phyloP scores from a whole-genome alignment of 306 rosid genomes.

The Styphnolobium japonicum region DNA sequence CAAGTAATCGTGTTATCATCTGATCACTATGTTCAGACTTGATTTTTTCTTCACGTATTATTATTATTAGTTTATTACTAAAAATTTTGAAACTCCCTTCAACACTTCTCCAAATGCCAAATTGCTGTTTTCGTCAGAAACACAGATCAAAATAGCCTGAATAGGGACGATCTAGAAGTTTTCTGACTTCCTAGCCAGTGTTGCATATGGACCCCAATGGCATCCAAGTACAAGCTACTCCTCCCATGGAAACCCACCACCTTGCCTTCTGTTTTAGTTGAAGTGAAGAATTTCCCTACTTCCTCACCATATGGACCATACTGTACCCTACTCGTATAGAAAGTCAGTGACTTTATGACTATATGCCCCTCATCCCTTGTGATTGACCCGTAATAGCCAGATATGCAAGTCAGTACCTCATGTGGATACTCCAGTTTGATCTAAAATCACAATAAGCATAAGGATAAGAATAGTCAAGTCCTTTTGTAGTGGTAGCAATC shows the following conservation, averaged over 20 bases:
- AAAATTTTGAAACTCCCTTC: slow-evolving; percentile 6
- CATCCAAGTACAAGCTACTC: slow-evolving; percentile 81
- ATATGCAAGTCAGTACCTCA: slow-evolving; percentile 69
- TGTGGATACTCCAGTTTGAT: slow-evolving; percentile 79
- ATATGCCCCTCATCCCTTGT: slow-evolving; percentile 43
- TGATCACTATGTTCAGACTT: not conserved
- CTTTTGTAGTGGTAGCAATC: not conserved
- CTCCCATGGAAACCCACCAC: slow-evolving; percentile 87
- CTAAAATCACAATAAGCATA: slow-evolving; percentile 40
- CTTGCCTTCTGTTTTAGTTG: slow-evolving; percentile 84
- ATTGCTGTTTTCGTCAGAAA: slow-evolving; percentile 14
- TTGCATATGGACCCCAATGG: slow-evolving; percentile 92
- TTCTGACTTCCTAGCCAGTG: slow-evolving; percentile 89
- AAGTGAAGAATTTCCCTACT: slow-evolving; percentile 82
- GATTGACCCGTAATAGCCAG: slow-evolving; percentile 69
- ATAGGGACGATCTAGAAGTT: slow-evolving; percentile 50
- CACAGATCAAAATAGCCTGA: slow-evolving; percentile 47
- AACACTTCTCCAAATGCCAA: slow-evolving; percentile 1
- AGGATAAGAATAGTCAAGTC: not conserved
- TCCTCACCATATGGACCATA: slow-evolving; percentile 93
- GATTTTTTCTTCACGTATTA: not conserved
- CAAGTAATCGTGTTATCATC: slow-evolving; percentile 5
- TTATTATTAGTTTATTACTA: no score
- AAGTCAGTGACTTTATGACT: slow-evolving; percentile 72
- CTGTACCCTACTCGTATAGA: slow-evolving; percentile 77